phyloP scores from a whole-genome alignment of 768 basidiomycete genomes.

The Clavaria fumosa region DNA sequence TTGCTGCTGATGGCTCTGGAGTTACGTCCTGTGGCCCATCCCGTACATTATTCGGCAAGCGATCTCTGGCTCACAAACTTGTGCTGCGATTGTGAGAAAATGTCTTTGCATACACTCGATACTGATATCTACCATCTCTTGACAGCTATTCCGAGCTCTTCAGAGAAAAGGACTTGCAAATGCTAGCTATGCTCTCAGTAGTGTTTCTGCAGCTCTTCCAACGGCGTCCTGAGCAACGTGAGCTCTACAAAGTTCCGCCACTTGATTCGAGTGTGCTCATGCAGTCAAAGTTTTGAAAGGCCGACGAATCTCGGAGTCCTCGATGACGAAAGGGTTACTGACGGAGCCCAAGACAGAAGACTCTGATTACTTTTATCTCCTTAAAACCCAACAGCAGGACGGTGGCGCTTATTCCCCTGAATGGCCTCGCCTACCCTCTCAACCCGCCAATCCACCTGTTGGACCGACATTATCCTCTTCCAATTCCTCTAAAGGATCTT shows the following conservation, averaged over 20 bases:
- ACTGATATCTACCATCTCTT: too few relatives aligned
- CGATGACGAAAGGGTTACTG: not conserved
- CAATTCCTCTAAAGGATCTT: constrained; percentile 57
- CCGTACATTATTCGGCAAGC: constrained; percentile 1
- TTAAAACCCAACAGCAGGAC: too few relatives aligned
- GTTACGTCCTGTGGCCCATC: too few relatives aligned
- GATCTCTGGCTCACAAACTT: not conserved
- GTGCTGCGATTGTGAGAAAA: too few relatives aligned
- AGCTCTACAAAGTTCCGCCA: too few relatives aligned
- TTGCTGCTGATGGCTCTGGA: too few relatives aligned
- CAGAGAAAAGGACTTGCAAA: constrained; percentile 53
- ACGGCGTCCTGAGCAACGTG: too few relatives aligned
- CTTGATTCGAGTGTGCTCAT: too few relatives aligned
- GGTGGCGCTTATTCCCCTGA: constrained; percentile 34
- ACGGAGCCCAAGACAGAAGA: too few relatives aligned
- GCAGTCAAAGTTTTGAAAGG: too few relatives aligned
- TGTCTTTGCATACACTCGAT: too few relatives aligned
- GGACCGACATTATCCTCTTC: constrained; percentile 34
- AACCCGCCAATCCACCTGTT: constrained; percentile 23
- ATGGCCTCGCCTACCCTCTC: constrained; percentile 38
- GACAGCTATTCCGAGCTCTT: constrained; percentile 28
- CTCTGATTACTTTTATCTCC: too few relatives aligned
- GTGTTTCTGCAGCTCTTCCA: constrained; percentile 57
- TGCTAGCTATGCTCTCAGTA: constrained; percentile 64
- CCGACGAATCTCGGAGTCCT: not conserved